These are phyloP conservation scores for Wickerhamiella spandovensis DNA, from an alignment of 805 yeast genomes.

Conservation along the genomic window DNA sequence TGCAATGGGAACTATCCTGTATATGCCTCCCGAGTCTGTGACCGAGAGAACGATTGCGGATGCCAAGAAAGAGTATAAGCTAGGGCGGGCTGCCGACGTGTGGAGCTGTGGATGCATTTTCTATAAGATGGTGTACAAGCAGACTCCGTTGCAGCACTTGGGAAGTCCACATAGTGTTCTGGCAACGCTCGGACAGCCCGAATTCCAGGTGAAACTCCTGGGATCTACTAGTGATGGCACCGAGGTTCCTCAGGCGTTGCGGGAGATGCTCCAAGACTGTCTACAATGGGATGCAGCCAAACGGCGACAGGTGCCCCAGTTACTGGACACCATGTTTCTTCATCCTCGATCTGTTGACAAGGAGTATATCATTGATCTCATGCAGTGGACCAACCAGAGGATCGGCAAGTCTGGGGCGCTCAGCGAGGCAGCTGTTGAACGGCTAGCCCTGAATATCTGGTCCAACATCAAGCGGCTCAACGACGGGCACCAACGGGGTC, in stretches of 20 bases:
- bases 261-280: conserved; percentile 62
- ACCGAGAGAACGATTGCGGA: conserved; percentile 35
- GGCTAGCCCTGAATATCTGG: not conserved
- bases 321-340: conserved; percentile 53
- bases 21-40: conserved; percentile 96
- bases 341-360: not conserved
- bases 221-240: conserved; percentile 45
- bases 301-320: conserved; percentile 50
- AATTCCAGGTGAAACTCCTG: conserved; percentile 56
- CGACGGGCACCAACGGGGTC: not conserved
- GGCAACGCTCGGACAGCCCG: conserved; percentile 67
- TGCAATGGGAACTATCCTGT: conserved; percentile 91
- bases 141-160: conserved; percentile 55
- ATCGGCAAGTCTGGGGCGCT: not conserved
- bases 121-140: conserved; percentile 89
- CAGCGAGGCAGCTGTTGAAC: not conserved
- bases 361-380: not conserved
- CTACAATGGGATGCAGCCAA: conserved; percentile 54
- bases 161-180: conserved; percentile 29
- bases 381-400: not conserved
- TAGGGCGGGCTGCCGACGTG: conserved; percentile 88
- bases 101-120: conserved; percentile 98
- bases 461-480: not conserved
- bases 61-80: conserved; percentile 39
- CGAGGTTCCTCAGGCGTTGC: conserved; percentile 52